Conservation (phyloP, 1,284 basidiomycete species). For the Sporisorium reilianum region DNA sequence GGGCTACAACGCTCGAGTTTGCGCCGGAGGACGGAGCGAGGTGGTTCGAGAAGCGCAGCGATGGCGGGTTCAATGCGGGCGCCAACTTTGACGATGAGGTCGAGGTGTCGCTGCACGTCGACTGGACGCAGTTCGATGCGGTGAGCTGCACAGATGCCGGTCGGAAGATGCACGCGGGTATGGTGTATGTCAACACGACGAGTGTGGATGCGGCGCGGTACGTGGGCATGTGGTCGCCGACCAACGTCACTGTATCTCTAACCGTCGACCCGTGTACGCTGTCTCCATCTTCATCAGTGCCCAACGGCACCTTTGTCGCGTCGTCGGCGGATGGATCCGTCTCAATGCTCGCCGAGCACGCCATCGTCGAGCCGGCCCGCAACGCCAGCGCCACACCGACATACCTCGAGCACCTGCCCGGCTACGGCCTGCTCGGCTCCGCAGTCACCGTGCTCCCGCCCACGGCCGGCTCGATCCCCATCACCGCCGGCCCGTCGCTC, state of each 20-base stretch:
- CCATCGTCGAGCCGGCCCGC: conserved; percentile 15
- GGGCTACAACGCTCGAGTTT: neutral
- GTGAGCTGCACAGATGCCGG: conserved; percentile 9
- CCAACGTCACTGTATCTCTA: conserved; percentile 32
- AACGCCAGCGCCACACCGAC: conserved; percentile 73
- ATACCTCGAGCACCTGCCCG: conserved; percentile 74
- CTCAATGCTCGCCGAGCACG: conserved; percentile 31
- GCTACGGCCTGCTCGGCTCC: conserved; percentile 42
- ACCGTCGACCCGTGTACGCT: conserved; percentile 73
- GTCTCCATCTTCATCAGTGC: conserved; percentile 73
- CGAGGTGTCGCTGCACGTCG: conserved; percentile 19
- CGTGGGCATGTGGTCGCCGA: conserved; percentile 23
- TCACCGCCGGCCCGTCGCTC: conserved; percentile 22
- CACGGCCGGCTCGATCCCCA: conserved; percentile 25
- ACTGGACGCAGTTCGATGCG: conserved; percentile 16
- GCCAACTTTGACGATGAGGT: conserved; percentile 37
- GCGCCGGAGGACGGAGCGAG: neutral
- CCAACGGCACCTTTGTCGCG: conserved; percentile 71
- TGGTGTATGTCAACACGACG: conserved; percentile 37
- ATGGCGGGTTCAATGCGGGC: conserved; percentile 17
- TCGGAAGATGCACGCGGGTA: conserved; percentile 16
- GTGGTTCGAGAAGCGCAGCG: conserved; percentile 6
- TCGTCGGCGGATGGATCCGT: conserved; percentile 14
- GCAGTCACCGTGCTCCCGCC: conserved; percentile 35
- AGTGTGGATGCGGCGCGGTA: conserved; percentile 11